Evolutionary conservation across 306 rosid genomes (phyloP).

Genomic region (Argentina anserina): DNA sequence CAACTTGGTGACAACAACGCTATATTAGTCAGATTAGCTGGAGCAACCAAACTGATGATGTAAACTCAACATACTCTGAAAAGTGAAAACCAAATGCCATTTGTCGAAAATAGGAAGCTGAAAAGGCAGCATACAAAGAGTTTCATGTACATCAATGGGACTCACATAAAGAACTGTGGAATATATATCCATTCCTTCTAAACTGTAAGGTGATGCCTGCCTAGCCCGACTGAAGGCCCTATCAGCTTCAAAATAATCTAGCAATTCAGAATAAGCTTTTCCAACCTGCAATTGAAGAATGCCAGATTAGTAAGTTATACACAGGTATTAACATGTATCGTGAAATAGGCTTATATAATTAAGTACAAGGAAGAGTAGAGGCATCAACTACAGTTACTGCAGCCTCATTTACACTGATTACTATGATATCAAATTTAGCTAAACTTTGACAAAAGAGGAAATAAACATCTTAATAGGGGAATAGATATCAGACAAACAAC

Average conservation of each 20-base stretch:
- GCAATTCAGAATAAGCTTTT: slow-evolving; percentile 82
- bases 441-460: neutral
- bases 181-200: slow-evolving; percentile 96
- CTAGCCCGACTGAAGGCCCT: slow-evolving; percentile 82
- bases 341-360: too few relatives aligned
- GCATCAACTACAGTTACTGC: neutral
- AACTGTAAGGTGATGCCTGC: slow-evolving; percentile 68
- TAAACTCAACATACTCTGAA: neutral
- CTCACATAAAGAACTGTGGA: slow-evolving; percentile 98
- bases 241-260: slow-evolving; percentile 89
- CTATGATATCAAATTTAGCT: neutral
- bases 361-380: neutral
- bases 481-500: slow-evolving; percentile 3
- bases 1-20: neutral
- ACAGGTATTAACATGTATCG: neutral
- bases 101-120: neutral
- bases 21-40: neutral
- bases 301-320: slow-evolving; percentile 17
- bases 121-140: slow-evolving; percentile 1
- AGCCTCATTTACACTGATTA: neutral
- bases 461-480: neutral
- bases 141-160: slow-evolving; percentile 18
- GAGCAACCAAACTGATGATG: slow-evolving; percentile 10
- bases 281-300: slow-evolving; percentile 71
- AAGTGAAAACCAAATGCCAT: neutral